These are phyloP conservation scores for Craterostigma plantagineum DNA, from an alignment of 257 asterid genomes.

Conservation along the genomic window DNA sequence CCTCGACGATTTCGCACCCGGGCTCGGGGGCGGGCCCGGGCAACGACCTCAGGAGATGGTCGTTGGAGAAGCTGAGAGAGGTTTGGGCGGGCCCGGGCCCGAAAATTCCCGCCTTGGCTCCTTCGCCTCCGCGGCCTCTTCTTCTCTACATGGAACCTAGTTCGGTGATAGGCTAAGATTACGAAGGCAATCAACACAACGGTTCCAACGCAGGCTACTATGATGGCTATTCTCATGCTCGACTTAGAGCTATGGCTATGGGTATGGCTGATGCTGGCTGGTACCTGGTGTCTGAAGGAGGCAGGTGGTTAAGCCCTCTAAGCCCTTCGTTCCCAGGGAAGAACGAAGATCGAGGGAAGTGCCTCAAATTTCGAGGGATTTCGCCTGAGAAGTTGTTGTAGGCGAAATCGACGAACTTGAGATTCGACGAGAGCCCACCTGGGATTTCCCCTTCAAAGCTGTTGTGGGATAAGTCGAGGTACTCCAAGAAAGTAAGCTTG, in stretches of 20 bases:
- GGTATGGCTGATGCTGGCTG: slow-evolving; percentile 9
- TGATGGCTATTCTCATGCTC: slow-evolving; percentile 38
- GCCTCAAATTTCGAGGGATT: slow-evolving; percentile 36
- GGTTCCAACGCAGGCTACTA: slow-evolving; percentile 61
- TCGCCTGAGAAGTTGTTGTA: slow-evolving; percentile 37
- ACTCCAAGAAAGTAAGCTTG: slow-evolving; percentile 34
- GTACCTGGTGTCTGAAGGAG: slow-evolving; percentile 2
- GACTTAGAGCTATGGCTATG: slow-evolving; percentile 18
- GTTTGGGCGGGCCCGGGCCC: slow-evolving; percentile 36
- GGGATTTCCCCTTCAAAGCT: slow-evolving; percentile 45
- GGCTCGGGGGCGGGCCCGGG: slow-evolving; percentile 33
- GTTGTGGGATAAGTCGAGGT: slow-evolving; percentile 52
- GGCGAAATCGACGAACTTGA: slow-evolving; percentile 36
- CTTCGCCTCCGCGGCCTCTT: slow-evolving; percentile 30
- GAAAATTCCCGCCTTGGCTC: slow-evolving; percentile 39
- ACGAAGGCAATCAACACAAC: slow-evolving; percentile 49
- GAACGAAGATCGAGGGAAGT: slow-evolving; percentile 43
- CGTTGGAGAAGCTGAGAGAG: slow-evolving; percentile 52
- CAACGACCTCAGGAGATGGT: slow-evolving; percentile 45
- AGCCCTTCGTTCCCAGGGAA: slow-evolving; percentile 31
- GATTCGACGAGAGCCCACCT: slow-evolving; percentile 27
- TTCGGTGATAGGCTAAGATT: slow-evolving; percentile 44
- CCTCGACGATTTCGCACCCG: slow-evolving; percentile 30
- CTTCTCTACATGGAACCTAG: slow-evolving; percentile 30
- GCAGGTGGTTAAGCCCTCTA: not conserved